Evolutionary conservation across 1,284 basidiomycete species (phyloP).

Genomic region (Rhodotorula mucilaginosa): DNA sequence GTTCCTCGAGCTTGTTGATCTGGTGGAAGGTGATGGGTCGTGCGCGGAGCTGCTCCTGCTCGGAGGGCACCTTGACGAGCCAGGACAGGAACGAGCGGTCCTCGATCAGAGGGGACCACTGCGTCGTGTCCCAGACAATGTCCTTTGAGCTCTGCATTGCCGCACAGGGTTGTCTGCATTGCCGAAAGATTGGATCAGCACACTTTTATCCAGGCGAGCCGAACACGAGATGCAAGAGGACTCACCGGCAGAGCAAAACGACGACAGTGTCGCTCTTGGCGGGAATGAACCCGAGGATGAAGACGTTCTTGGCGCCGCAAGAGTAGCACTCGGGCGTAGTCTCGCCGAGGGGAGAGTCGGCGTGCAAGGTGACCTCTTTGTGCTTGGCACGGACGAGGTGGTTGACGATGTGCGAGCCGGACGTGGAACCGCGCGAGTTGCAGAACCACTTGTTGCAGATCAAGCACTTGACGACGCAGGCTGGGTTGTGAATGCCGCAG

Average conservation of each 20-base stretch:
- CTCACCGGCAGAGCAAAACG: constrained; percentile 91
- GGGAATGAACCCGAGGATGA: constrained; percentile 98
- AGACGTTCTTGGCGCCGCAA: constrained; percentile 99
- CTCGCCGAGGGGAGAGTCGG: constrained; percentile 91
- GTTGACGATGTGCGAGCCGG: constrained; percentile 97
- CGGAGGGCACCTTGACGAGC: constrained; percentile 95
- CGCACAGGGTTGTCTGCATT: constrained; percentile 85
- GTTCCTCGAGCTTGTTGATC: constrained; percentile 93
- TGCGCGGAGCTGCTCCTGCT: constrained; percentile 90
- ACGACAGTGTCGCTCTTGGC: constrained; percentile 99
- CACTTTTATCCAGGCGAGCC: background rate
- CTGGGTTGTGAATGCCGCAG: constrained; percentile 97
- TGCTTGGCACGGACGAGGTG: constrained; percentile 98
- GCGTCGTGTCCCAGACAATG: constrained; percentile 94
- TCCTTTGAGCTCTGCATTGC: constrained; percentile 84
- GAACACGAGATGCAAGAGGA: background rate
- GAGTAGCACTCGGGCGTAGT: constrained; percentile 95
- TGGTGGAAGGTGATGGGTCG: constrained; percentile 94
- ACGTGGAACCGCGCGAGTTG: constrained; percentile 97
- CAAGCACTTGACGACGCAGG: constrained; percentile 95
- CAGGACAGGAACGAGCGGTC: constrained; percentile 97
- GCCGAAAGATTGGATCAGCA: too few relatives aligned
- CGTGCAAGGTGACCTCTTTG: constrained; percentile 95
- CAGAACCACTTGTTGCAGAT: constrained; percentile 99
- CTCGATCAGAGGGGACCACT: constrained; percentile 98